Evolutionary conservation across 1,284 basidiomycete genomes (phyloP).

Genomic region (Apiotrichum porosum): DNA sequence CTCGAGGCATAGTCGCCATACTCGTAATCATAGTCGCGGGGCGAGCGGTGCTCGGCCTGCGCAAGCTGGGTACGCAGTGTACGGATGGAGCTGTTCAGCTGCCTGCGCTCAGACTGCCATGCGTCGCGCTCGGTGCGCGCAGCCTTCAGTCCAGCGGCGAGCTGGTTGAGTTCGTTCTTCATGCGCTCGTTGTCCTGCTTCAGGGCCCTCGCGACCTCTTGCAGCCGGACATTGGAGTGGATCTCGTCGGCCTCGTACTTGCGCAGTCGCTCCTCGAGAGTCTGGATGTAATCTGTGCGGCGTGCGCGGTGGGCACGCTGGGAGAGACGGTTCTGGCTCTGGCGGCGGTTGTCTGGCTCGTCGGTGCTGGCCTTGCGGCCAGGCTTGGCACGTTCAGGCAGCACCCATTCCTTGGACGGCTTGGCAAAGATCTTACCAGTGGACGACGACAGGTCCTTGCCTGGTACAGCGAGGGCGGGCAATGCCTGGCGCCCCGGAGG

Average conservation of each 20-base stretch:
- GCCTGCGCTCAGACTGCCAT: slow-evolving; percentile 12
- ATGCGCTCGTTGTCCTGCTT: slow-evolving; percentile 71
- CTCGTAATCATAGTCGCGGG: not conserved
- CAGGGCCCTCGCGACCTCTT: slow-evolving; percentile 74
- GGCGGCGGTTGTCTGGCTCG: slow-evolving; percentile 43
- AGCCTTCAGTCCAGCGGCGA: slow-evolving; percentile 60
- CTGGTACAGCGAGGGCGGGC: slow-evolving; percentile 6
- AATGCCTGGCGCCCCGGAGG: not conserved
- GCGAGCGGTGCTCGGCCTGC: not conserved
- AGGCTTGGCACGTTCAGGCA: slow-evolving; percentile 81
- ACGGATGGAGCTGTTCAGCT: slow-evolving; percentile 5
- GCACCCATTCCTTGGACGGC: slow-evolving; percentile 82
- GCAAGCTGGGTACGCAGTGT: slow-evolving; percentile 5
- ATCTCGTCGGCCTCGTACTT: slow-evolving; percentile 85
- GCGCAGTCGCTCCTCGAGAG: slow-evolving; percentile 78
- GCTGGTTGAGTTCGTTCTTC: slow-evolving; percentile 51
- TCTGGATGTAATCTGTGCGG: slow-evolving; percentile 83
- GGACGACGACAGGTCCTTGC: slow-evolving; percentile 47
- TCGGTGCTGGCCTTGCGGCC: slow-evolving; percentile 83
- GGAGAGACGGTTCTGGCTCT: slow-evolving; percentile 61
- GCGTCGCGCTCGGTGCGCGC: slow-evolving; percentile 56
- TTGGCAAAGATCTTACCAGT: slow-evolving; percentile 48
- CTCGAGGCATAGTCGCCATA: no score
- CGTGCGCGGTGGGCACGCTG: slow-evolving; percentile 87
- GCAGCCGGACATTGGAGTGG: slow-evolving; percentile 78